Conservation (phyloP, 148 eudicot genomes). For the Nyssa sinensis region DNA sequence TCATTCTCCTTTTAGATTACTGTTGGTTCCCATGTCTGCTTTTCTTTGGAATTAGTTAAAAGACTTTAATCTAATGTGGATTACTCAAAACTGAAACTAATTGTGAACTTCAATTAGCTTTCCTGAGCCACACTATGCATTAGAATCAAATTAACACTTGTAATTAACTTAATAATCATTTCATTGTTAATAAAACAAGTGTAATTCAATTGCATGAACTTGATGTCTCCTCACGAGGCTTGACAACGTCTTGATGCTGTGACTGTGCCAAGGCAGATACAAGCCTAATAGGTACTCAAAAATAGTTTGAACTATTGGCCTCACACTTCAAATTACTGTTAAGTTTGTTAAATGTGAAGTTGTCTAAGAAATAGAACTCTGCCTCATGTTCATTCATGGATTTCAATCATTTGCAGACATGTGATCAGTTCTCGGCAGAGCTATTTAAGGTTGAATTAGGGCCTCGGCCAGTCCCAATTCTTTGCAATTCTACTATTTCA, state of each 20-base stretch:
- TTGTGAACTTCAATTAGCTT: background rate
- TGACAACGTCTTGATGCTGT: no score
- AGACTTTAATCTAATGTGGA: background rate
- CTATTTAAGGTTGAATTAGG: conserved; percentile 44
- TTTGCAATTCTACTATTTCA: conserved; percentile 67
- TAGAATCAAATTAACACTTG: background rate
- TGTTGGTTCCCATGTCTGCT: no score
- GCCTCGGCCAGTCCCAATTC: conserved; percentile 58
- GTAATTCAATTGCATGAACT: background rate
- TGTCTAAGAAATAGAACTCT: background rate
- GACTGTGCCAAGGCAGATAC: no score
- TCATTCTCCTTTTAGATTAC: no score
- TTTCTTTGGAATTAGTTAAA: no score
- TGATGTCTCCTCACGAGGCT: no score
- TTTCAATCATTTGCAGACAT: conserved; percentile 43
- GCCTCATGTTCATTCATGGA: background rate
- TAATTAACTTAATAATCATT: no score
- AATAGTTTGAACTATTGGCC: background rate
- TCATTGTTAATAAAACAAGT: no score
- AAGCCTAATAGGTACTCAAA: no score
- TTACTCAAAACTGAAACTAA: background rate
- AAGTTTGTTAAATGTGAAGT: background rate
- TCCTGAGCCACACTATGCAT: background rate
- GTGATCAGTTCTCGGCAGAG: conserved; percentile 84
- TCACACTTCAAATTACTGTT: background rate